Evolutionary conservation across 2,329 filamentous ascomycete genomes (phyloP), one percentile per base, ranked within the genome.

Genomic region (Colletotrichum plurivorum): DNA sequence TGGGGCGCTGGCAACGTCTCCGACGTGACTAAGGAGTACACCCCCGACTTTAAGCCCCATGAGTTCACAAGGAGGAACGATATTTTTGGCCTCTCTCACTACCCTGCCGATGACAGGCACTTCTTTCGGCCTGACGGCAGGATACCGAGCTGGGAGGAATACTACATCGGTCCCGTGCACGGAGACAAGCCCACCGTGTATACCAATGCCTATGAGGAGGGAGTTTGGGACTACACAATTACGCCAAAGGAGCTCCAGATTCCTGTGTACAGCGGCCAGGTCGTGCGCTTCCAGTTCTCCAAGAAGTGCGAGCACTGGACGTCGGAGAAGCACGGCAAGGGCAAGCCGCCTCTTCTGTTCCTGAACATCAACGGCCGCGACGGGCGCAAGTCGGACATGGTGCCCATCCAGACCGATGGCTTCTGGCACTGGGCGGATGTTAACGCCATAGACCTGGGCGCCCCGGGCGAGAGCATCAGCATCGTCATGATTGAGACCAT

Each of bases 351-450:
- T 66, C 82, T 94, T 52, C 89, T 95, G 75, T 81, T 96, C 63
- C 82, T 97, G 18, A 86, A 86, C 63, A 86, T 94, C 31, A 84
- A 90, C 27, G 92, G 90, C 0, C 73, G 86, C 4, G 90, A 94
- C 73, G 93, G 93, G 0, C 83, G 87, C 8, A 88, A 91, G 58
- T 87, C 92, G 10, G 89, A 94, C 51, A 85, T 89, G 63, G 81
- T 95, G 1, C 89, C 93, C 0, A 88, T 97, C 63, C 88, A 93
- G 57, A 92, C 89, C n/a, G 92, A 95, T 69, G 93, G 92, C 15
- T 92, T 88, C 75, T 90, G 91, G 81, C 97, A 92, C 89, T 97
- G 93, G 90, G 80, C 90, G 2, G 95, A 98, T 79, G 87, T 98
- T 4, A 83, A 86, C 27, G 85, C 89, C 1, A 79, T 83, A 39